Evolutionary conservation across 768 basidiomycete species (phyloP).

Genomic region (Collybia sp.): DNA sequence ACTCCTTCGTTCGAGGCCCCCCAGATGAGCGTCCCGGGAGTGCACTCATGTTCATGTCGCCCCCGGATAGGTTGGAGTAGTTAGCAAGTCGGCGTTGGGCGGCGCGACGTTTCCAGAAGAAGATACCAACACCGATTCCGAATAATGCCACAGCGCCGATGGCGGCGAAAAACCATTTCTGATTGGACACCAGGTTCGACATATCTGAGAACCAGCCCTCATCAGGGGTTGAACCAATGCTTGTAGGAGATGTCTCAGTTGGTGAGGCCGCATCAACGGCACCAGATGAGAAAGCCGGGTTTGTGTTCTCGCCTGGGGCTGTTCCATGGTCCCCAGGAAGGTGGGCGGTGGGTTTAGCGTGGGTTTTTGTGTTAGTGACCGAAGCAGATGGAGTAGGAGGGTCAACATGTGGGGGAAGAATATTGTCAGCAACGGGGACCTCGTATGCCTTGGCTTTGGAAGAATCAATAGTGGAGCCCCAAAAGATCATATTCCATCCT

Average conservation of each 20-base stretch:
- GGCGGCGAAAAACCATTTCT: constrained; percentile 90
- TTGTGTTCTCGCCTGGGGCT: constrained; percentile 74
- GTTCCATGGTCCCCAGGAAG: constrained; percentile 85
- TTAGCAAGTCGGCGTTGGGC: constrained; percentile 33
- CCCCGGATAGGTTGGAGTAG: constrained; percentile 57
- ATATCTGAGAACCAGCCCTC: constrained; percentile 85
- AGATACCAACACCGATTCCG: constrained; percentile 59
- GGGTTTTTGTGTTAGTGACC: constrained; percentile 48
- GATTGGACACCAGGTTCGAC: constrained; percentile 63
- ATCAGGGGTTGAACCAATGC: constrained; percentile 59
- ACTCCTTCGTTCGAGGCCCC: constrained; percentile 68
- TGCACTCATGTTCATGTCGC: constrained; percentile 74
- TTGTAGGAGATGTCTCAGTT: constrained; percentile 22
- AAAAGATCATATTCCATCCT: constrained; percentile 90
- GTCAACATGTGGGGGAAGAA: constrained; percentile 39
- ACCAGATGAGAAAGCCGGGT: constrained; percentile 58
- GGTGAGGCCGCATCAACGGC: constrained; percentile 16
- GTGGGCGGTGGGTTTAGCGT: constrained; percentile 81
- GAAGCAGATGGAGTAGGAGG: constrained; percentile 30
- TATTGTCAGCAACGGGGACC: constrained; percentile 46
- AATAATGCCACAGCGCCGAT: constrained; percentile 77
- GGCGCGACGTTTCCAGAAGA: constrained; percentile 73
- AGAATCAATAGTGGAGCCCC: constrained; percentile 84
- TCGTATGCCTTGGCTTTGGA: constrained; percentile 57
- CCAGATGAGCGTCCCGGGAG: constrained; percentile 39